Evolutionary conservation across 176 grass and related monocot species (phyloP).

Genomic region (Lolium rigidum): DNA sequence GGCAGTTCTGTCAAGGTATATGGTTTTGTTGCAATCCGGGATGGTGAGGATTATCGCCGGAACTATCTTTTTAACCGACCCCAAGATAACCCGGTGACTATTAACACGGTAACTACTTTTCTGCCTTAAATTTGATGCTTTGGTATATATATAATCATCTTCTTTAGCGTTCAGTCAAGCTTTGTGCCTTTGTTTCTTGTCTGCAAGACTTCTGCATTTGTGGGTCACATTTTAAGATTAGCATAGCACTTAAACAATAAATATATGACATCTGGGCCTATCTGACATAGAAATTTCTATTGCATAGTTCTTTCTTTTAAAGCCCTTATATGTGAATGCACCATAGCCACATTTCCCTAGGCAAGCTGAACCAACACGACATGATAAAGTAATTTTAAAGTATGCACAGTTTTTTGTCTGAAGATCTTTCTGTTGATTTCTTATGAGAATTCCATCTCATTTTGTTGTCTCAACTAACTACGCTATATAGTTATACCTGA

Average conservation of each 20-base stretch:
- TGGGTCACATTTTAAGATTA: background rate
- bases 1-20: background rate
- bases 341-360: background rate
- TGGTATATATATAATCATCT: background rate
- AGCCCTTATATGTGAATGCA: background rate
- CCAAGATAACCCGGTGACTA: background rate
- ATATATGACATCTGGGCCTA: background rate
- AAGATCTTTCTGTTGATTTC: too few species aligned
- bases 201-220: background rate
- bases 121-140: conserved; percentile 9
- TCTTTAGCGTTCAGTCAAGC: background rate
- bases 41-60: conserved; percentile 28
- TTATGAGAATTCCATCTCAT: too few species aligned
- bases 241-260: background rate
- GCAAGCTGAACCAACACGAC: background rate
- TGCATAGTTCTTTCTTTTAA: background rate
- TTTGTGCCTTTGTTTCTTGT: background rate
- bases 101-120: background rate
- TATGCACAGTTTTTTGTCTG: too few species aligned
- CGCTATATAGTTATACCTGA: background rate
- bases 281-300: background rate
- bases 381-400: too few species aligned
- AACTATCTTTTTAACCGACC: conserved; percentile 14
- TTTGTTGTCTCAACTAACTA: too few species aligned
- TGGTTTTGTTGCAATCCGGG: conserved; percentile 26